These are phyloP conservation scores for Nepenthes gracilis DNA, from an alignment of 148 eudicot genomes.

Conservation along the genomic window DNA sequence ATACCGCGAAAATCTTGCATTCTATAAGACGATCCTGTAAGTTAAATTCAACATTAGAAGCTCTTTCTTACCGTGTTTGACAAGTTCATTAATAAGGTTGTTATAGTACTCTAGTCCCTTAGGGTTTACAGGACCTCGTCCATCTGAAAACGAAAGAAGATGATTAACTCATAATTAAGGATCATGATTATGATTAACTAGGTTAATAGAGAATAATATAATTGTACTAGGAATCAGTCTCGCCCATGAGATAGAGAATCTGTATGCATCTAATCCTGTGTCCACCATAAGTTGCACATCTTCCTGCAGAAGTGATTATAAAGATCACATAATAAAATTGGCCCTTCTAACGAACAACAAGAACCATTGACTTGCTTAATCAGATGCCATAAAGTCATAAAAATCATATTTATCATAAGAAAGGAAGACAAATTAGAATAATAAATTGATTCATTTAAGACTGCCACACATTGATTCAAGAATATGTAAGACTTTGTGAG, in stretches of 20 bases:
- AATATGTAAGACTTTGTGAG: too few relatives aligned
- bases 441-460: too few relatives aligned
- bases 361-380: too few relatives aligned
- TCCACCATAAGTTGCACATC: constrained; percentile 38
- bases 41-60: too few relatives aligned
- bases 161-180: background rate
- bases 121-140: constrained; percentile 31
- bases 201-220: background rate
- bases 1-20: too few relatives aligned
- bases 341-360: too few relatives aligned
- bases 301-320: constrained; percentile 16
- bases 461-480: too few relatives aligned
- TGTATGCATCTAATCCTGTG: constrained; percentile 41
- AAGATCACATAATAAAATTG: too few relatives aligned
- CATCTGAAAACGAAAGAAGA: constrained; percentile 19
- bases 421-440: too few relatives aligned
- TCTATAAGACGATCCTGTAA: too few relatives aligned
- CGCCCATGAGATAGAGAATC: constrained; percentile 56
- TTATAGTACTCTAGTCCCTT: constrained; percentile 42
- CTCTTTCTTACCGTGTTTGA: constrained; percentile 12
- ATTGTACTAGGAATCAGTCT: constrained; percentile 39
- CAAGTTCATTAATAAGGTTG: constrained; percentile 38
- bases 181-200: background rate
- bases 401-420: too few relatives aligned
- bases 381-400: too few relatives aligned